Evolutionary conservation across 2,329 filamentous ascomycete genomes (phyloP), one percentile per base, ranked within the genome.

Genomic region (Fusarium veterinarium): DNA sequence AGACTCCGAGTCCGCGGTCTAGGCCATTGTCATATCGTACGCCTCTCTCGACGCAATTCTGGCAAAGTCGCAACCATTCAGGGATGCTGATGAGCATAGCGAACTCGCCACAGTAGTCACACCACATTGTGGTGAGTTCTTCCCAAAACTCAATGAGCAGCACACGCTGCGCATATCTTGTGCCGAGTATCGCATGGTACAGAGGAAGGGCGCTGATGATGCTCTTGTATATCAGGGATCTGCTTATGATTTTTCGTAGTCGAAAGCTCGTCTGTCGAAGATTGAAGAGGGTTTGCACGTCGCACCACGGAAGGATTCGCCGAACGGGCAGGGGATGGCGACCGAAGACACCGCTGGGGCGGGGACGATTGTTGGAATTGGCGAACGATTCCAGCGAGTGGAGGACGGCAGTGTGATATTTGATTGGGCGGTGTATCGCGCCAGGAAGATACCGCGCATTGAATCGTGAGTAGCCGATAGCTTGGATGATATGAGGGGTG

Each of bases 201-300:
- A 80, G 71, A 67, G 79, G 72, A 0, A 80, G 69, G 23, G 77
- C 78, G 53, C 60, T 62, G 20, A 57, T 56, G 11, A 76, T 68
- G 11, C 67, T 49, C 14, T 60, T 71, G 64, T 81, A 82, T 60
- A 80, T 48, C 20, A 53, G 51, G 19, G 80, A 58, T 56, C 62
- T 71, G 59, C 76, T 66, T n/a, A 80, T 70, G 8, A 30, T 48
- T 17, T 76, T 56, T 65, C 77, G 77, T 19, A 67, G 70, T 52
- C 65, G 42, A 41, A 74, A 37, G 70, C 71, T 80, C 4, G 68
- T 64, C 64, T 81, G 79, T 45, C 80, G 75, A 23, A 83, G 73
- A 1, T 63, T 67, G 56, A 81, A 80, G 23, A 82, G 10, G 30
- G 79, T 79, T n/a, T 63, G 23, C 30, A 83, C 77, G 51, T 83